Evolutionary conservation across 257 asterid species (phyloP), one percentile per base, ranked within the genome.

Genomic region (Solanum lignicaule): DNA sequence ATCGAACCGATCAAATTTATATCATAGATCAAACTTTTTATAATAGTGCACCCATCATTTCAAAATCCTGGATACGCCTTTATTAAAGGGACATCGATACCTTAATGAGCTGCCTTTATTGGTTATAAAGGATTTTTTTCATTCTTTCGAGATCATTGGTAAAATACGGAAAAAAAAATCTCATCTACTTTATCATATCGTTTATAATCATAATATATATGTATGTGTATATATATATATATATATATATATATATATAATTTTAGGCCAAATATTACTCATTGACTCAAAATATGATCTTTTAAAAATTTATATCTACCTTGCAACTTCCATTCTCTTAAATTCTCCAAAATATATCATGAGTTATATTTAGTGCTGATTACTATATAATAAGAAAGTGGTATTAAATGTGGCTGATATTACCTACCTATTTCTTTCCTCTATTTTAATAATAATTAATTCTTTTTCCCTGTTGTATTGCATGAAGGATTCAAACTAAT

Each of bases 101-200:
- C 14, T 9, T 60, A 9, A 9, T 23, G 3, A 32, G 35, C 2
- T 21, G 3, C 5, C 9, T 68, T 31, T 69, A 2, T 5, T 15
- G 3, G 18, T 31, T 69, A 69, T 15, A 6, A 3, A 69, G 0
- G 0, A 1, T 25, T 6, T 27, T 48, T 69, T 31, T 16, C 21
- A 71, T 15, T 15, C 3, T 69, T 15, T 14, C 0, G 4, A 71
- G 25, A 32, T 0, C 0, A 32, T n/a, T 31, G 38, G 0, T 0
- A 0, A 72, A 72, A 72, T 32, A 72, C 4, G 0, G n/a, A n/a
- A 0, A 71, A 14, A 31, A 4, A 7, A 7, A 32, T 0, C 3
- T 32, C 14, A 16, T 18, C 3, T 32, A 72, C 10, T 72, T 32
- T 0, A 18, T 32, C 4, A 16, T 2, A 9, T 31, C 0, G 0